phyloP scores from a whole-genome alignment of 306 rosid species.

The Trifolium fragiferum region DNA sequence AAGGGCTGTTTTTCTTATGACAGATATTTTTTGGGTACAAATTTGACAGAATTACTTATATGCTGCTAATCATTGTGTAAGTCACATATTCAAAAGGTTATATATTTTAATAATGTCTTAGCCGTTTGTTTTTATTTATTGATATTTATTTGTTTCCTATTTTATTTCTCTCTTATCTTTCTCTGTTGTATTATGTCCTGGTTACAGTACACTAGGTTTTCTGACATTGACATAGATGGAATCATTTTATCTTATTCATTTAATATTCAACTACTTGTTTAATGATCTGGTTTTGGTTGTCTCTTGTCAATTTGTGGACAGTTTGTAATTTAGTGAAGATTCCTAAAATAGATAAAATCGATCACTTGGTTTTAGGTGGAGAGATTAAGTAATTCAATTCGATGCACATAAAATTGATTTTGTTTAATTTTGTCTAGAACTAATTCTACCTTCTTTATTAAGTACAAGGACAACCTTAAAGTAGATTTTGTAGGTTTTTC shows the following conservation, averaged over 20 bases:
- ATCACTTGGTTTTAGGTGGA: too few relatives aligned
- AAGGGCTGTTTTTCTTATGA: too few relatives aligned
- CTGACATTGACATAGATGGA: neutral
- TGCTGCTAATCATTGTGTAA: neutral
- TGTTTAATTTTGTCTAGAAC: too few relatives aligned
- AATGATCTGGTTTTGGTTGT: neutral
- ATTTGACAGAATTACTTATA: too few relatives aligned
- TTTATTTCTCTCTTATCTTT: neutral
- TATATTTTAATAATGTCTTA: neutral
- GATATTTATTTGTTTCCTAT: neutral
- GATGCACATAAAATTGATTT: too few relatives aligned
- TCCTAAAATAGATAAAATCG: too few relatives aligned
- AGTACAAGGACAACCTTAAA: too few relatives aligned
- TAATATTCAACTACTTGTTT: neutral
- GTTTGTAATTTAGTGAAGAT: too few relatives aligned
- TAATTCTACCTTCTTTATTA: too few relatives aligned
- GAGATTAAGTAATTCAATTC: too few relatives aligned
- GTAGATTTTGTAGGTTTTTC: too few relatives aligned
- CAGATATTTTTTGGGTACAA: too few relatives aligned
- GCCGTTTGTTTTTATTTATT: neutral
- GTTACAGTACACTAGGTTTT: conserved; percentile 7
- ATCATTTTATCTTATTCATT: neutral
- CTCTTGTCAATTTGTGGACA: neutral
- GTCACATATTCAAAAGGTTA: neutral
- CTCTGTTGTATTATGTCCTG: neutral